Evolutionary conservation across 2,329 filamentous ascomycete species (phyloP).

Genomic region (Pyricularia pennisetigena): DNA sequence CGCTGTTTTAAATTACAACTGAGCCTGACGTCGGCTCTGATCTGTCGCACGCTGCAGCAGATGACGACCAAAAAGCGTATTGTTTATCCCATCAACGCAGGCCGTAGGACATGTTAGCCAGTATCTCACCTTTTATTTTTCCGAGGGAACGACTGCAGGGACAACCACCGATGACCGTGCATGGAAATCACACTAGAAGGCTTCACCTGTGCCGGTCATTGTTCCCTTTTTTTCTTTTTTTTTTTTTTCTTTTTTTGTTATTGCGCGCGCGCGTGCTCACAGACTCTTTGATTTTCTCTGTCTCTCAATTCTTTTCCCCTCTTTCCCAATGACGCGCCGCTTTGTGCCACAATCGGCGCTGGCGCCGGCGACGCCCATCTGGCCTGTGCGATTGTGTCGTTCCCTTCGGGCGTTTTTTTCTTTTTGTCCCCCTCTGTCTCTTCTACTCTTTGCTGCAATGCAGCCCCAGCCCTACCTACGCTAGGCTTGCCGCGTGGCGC

Average conservation of each 20-base stretch:
- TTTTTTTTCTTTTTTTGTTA: neutral
- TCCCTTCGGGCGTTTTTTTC: neutral
- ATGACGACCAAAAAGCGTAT: neutral
- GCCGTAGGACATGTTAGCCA: no score
- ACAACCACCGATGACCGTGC: neutral
- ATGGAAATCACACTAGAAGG: neutral
- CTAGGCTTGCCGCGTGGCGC: neutral
- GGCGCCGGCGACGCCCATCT: neutral
- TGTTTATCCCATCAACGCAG: neutral
- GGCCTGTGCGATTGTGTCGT: neutral
- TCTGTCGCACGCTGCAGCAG: neutral
- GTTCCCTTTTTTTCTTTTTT: neutral
- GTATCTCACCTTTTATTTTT: neutral
- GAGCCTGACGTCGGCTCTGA: neutral
- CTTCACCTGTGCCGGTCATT: neutral
- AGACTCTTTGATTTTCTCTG: no score
- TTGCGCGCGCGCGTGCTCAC: no score
- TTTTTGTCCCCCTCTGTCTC: neutral
- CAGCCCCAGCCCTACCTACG: neutral
- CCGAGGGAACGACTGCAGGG: neutral
- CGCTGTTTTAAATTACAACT: neutral
- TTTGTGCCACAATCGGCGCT: neutral
- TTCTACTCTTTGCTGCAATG: neutral
- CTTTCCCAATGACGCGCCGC: no score
- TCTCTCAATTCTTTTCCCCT: neutral